Evolutionary conservation across 1,284 basidiomycete genomes (phyloP), one percentile per base, ranked within the genome.

Genomic region (Athelia psychrophila): DNA sequence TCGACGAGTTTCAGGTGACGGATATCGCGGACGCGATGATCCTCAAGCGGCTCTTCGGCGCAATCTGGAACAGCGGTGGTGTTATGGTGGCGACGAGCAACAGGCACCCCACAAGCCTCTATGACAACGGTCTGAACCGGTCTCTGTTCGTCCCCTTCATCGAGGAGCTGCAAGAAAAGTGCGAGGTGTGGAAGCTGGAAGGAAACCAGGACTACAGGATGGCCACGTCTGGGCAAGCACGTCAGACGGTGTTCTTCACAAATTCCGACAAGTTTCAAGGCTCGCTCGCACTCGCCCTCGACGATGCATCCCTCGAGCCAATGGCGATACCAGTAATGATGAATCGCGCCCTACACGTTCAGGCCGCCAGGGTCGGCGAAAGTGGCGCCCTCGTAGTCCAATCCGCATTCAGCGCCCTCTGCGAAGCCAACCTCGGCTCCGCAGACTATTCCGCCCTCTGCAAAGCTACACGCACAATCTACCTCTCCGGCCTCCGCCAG

Each of bases 21-120:
- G 96, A 99, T 71, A 99, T 99, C 59, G 96, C 93, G 19, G 95
- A 98, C 61, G 97, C 97, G 12, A 99, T 99, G 97, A 95, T 99
- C 55, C 78, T 99, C 27, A 80, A 95, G 24, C 83, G 93, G 48
- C 73, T 99, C 19, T 75, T 30, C 13, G 27, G 27, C 13, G 27
- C 27, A 13, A 30, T 30, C 27, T 99, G 44, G 95, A 98, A 68
- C 79, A 81, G 23, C 73, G 99, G 59, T 76, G 95, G 50, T 86
- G 87, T 47, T 87, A 90, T 60, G 97, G 97, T 8, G 95, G 18
- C 27, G n/a, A 27, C 23, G 44, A 24, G 18, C 61, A 98, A 95
- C 71, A 96, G 97, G 52, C 94, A 97, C 67, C 97, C 97, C 2
- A 88, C 96, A 64, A 93, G 98, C 42, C 79, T 99, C 1, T 99